A percentile compares a stretch with the other conserved stretches of the same genome.
Evolutionary conservation across 73 alveolate species (phyloP).

Genomic region (Stentor coeruleus): DNA sequence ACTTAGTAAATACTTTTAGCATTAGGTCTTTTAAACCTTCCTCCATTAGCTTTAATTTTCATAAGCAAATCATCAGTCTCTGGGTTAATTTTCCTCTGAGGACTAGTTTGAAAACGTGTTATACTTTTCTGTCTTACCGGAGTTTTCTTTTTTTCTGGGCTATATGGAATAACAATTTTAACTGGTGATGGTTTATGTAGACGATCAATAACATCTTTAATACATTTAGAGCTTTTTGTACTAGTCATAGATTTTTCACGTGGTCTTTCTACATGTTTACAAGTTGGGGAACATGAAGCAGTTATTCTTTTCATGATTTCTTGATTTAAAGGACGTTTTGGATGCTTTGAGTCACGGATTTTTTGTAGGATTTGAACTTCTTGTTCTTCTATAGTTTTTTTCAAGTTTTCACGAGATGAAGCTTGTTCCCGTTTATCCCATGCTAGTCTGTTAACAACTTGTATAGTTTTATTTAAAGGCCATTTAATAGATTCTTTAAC

Average conservation of each 20-base stretch:
- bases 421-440: not conserved
- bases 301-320: not conserved
- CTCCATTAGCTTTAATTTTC: no score
- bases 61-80: no score
- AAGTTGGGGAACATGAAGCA: not conserved
- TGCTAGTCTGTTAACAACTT: not conserved
- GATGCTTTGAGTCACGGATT: not conserved
- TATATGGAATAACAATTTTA: no score
- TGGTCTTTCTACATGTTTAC: not conserved
- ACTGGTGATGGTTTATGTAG: not conserved
- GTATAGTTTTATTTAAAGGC: not conserved
- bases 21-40: no score
- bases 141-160: no score
- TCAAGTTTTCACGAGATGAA: not conserved
- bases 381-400: not conserved
- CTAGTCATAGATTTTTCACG: not conserved
- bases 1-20: no score
- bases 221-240: not conserved
- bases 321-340: not conserved
- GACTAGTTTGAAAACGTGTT: no score
- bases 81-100: no score
- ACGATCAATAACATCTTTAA: not conserved
- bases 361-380: not conserved
- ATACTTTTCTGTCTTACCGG: no score
- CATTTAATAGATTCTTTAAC: not conserved